Conservation (phyloP, 345 rosid genomes). For the Ceriops decandra region DNA sequence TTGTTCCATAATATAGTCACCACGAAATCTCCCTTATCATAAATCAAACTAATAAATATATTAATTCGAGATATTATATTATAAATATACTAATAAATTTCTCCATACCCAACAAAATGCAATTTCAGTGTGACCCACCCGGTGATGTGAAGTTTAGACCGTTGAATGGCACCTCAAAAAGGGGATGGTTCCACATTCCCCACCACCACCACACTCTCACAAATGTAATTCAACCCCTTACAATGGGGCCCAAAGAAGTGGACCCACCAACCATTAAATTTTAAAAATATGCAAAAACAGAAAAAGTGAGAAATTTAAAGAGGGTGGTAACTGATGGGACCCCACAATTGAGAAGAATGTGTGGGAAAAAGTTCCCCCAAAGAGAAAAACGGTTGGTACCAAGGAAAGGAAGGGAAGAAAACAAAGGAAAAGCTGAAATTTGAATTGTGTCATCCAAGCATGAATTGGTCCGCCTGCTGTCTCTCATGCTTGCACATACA, state of each 20-base stretch:
- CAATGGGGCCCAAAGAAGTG: slow-evolving; percentile 10
- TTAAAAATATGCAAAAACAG: neutral
- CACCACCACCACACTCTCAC: slow-evolving; percentile 1
- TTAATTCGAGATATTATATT: too few species aligned
- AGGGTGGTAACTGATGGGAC: slow-evolving; percentile 23
- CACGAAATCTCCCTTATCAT: too few species aligned
- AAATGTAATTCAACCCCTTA: neutral
- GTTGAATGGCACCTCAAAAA: slow-evolving; percentile 15
- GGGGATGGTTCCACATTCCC: slow-evolving; percentile 13
- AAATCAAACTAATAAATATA: too few species aligned
- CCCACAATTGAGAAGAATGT: slow-evolving; percentile 42
- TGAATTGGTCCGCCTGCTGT: neutral
- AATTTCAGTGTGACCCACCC: slow-evolving; percentile 1
- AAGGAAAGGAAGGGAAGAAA: slow-evolving; percentile 21
- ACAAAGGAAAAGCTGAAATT: slow-evolving; percentile 45
- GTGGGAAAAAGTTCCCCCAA: slow-evolving; percentile 23
- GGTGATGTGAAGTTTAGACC: slow-evolving; percentile 22
- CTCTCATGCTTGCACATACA: neutral
- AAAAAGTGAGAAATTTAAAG: neutral
- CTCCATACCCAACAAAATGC: slow-evolving; percentile 11
- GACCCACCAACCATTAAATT: slow-evolving; percentile 13
- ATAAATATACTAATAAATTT: too few species aligned
- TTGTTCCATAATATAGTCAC: too few species aligned
- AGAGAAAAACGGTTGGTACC: slow-evolving; percentile 45
- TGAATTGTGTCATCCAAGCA: slow-evolving; percentile 39